These are phyloP conservation scores for Ceratocystis albifundus DNA, from an alignment of 2,329 filamentous ascomycete species.

Conservation along the genomic window DNA sequence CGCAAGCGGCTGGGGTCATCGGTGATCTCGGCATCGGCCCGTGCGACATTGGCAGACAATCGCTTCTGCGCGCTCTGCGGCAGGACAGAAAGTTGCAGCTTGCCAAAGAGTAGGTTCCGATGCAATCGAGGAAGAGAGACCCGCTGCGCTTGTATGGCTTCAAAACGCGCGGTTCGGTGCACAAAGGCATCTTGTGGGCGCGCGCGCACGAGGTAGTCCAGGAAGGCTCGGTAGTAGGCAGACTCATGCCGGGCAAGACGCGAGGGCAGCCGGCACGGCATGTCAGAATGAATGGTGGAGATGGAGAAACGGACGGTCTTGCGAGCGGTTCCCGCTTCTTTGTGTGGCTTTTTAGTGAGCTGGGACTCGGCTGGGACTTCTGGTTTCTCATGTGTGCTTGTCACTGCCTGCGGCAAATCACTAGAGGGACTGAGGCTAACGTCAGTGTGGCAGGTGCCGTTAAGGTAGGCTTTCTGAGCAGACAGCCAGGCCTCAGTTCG, in stretches of 20 bases:
- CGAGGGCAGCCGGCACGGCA: conserved; percentile 42
- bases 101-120: conserved; percentile 70
- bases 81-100: conserved; percentile 63
- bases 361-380: not conserved
- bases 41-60: conserved; percentile 60
- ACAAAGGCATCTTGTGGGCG: conserved; percentile 66
- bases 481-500: conserved; percentile 78
- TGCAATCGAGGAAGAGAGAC: conserved; percentile 62
- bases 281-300: conserved; percentile 35
- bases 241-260: conserved; percentile 51
- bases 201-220: conserved; percentile 56
- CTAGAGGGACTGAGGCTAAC: conserved; percentile 18
- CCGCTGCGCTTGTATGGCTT: conserved; percentile 75
- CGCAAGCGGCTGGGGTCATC: conserved; percentile 51
- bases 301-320: conserved; percentile 69
- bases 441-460: conserved; percentile 48
- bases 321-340: conserved; percentile 14
- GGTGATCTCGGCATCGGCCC: conserved; percentile 56
- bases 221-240: conserved; percentile 81
- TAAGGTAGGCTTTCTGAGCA: conserved; percentile 67
- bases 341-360: not conserved
- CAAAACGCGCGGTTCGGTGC: conserved; percentile 72
- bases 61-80: conserved; percentile 59
- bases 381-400: not conserved
- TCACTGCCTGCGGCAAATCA: conserved; percentile 18